phyloP scores from a whole-genome alignment of 345 rosid genomes.

The Gossypium rotundifolium region DNA sequence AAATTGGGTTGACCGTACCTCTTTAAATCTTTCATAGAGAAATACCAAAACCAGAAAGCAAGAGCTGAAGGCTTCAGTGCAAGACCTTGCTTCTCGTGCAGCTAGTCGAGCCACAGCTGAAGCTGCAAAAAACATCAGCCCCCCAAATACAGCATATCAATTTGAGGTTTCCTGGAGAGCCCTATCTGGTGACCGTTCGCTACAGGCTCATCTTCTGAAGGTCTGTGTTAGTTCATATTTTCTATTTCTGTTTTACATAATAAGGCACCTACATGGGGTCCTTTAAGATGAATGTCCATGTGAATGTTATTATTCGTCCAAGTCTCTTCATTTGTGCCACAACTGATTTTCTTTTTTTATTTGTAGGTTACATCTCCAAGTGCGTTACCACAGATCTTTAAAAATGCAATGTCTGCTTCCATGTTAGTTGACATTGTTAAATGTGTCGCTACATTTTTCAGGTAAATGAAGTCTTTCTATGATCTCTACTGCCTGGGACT shows the following conservation, averaged over 20 bases:
- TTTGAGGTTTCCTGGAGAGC: conserved; percentile 83
- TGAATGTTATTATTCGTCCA: background rate
- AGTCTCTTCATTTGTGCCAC: background rate
- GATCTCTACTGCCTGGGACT: background rate
- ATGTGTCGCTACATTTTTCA: conserved; percentile 60
- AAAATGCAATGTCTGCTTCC: conserved; percentile 69
- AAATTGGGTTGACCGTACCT: background rate
- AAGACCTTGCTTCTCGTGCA: conserved; percentile 83
- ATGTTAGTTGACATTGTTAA: conserved; percentile 64
- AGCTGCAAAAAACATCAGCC: conserved; percentile 56
- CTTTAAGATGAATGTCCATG: background rate
- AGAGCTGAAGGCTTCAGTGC: conserved; percentile 54
- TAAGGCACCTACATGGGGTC: background rate
- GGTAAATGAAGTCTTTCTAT: conserved; percentile 35
- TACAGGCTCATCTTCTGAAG: conserved; percentile 70
- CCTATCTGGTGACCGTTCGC: conserved; percentile 49
- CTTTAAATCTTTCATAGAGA: conserved; percentile 27
- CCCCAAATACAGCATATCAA: conserved; percentile 80
- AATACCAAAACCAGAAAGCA: conserved; percentile 28
- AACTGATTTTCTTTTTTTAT: background rate
- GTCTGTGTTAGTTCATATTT: conserved; percentile 26
- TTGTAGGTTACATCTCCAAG: conserved; percentile 61
- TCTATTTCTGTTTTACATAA: background rate
- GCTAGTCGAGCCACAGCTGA: conserved; percentile 68
- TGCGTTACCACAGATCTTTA: conserved; percentile 71